Conservation (phyloP, 345 rosid genomes). For the Populus euphratica region DNA sequence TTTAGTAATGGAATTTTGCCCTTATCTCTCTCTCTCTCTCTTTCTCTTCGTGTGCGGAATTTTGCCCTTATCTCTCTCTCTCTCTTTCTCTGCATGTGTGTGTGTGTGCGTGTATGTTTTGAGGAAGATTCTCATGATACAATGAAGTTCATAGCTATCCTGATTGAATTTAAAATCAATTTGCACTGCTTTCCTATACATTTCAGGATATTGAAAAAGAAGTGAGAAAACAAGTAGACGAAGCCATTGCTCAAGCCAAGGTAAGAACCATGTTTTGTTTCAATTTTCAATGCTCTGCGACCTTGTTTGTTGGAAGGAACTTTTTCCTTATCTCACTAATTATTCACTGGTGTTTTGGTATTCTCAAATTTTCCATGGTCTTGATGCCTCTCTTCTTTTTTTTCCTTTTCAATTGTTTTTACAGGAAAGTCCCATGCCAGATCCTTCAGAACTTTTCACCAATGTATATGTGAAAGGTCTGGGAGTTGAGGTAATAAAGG, state of each 20-base stretch:
- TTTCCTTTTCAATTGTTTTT: constrained; percentile 11
- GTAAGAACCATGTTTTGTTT: constrained; percentile 29
- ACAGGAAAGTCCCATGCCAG: constrained; percentile 98
- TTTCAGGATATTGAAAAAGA: constrained; percentile 89
- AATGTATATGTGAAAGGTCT: constrained; percentile 75
- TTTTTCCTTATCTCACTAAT: background rate
- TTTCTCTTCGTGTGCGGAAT: background rate
- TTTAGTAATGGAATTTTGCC: background rate
- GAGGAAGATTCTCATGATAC: background rate
- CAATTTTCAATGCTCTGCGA: background rate
- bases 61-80: background rate
- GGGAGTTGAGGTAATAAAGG: constrained; percentile 65
- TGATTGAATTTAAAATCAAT: background rate
- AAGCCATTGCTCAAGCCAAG: constrained; percentile 96
- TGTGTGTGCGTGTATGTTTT: background rate
- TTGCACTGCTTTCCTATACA: background rate
- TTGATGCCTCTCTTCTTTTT: background rate
- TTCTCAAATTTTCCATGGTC: background rate
- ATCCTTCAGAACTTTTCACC: constrained; percentile 73
- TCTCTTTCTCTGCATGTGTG: background rate
- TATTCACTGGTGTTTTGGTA: background rate
- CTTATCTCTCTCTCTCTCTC: background rate
- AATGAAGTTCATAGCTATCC: background rate
- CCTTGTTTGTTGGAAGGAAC: background rate
- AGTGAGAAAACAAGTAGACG: constrained; percentile 83